phyloP scores from a whole-genome alignment of 352 stramenopile species.

The Phytophthora pini region DNA sequence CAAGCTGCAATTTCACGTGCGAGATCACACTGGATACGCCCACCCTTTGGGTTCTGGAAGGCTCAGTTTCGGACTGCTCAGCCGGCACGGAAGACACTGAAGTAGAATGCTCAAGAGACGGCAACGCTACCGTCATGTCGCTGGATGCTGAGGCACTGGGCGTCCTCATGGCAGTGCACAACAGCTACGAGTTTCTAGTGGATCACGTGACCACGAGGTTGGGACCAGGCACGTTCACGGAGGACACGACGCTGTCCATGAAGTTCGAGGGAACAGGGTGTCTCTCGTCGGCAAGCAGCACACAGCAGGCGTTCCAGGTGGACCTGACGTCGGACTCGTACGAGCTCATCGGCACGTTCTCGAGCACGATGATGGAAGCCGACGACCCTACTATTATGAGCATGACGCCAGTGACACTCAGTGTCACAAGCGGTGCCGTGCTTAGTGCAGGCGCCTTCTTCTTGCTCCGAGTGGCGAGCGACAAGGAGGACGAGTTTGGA shows the following conservation, averaged over 20 bases:
- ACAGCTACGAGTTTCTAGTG: conserved; percentile 60
- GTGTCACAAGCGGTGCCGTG: conserved; percentile 65
- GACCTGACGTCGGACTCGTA: conserved; percentile 63
- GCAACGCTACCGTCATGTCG: conserved; percentile 63
- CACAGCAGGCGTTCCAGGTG: conserved; percentile 65
- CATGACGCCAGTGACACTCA: conserved; percentile 59
- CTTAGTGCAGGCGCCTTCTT: conserved; percentile 67
- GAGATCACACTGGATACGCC: conserved; percentile 60
- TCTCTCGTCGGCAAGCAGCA: conserved; percentile 15
- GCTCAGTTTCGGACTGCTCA: conserved; percentile 42
- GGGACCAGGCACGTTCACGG: conserved; percentile 62
- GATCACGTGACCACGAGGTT: conserved; percentile 69
- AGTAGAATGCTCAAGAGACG: conserved; percentile 53
- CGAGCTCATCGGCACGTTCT: conserved; percentile 62
- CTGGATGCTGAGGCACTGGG: conserved; percentile 46
- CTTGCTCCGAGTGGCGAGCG: conserved; percentile 67
- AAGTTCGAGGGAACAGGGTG: conserved; percentile 69
- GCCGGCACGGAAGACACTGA: conserved; percentile 20
- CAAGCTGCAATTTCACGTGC: conserved; percentile 55
- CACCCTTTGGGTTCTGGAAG: conserved; percentile 64
- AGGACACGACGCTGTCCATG: conserved; percentile 57
- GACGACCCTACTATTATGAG: conserved; percentile 55
- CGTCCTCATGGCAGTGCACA: conserved; percentile 44
- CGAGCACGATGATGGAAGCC: conserved; percentile 57
- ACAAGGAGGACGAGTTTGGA: conserved; percentile 64